Conservation (phyloP, 495 filamentous ascomycete species). For the Podospora pseudopauciseta region DNA sequence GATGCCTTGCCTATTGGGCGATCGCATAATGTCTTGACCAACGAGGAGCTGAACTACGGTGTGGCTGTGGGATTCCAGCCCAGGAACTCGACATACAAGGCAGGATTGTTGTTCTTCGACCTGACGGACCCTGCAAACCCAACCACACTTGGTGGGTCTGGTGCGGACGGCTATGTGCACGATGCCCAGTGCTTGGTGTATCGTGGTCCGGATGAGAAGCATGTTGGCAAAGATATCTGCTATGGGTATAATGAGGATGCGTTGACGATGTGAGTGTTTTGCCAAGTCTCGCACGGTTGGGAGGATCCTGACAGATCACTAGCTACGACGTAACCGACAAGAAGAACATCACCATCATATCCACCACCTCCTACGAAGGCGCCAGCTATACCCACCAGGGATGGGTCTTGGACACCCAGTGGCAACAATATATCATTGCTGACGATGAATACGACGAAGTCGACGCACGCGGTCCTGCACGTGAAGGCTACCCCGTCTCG, state of each 20-base stretch:
- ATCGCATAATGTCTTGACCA: constrained; percentile 48
- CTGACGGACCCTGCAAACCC: constrained; percentile 47
- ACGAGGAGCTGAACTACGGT: constrained; percentile 41
- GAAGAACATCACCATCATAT: constrained; percentile 45
- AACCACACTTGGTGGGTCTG: constrained; percentile 43
- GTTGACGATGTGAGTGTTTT: constrained; percentile 37
- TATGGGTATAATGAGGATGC: constrained; percentile 53
- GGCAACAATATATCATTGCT: constrained; percentile 45
- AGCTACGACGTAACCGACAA: constrained; percentile 55
- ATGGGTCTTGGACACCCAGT: constrained; percentile 46
- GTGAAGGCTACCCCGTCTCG: constrained; percentile 41
- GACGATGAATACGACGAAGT: constrained; percentile 57
- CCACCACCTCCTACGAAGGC: constrained; percentile 50
- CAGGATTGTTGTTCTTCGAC: constrained; percentile 52
- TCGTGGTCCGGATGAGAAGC: constrained; percentile 49
- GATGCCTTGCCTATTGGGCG: constrained; percentile 36
- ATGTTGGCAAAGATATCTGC: constrained; percentile 51
- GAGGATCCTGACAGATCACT: constrained; percentile 28
- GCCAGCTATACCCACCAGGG: constrained; percentile 52
- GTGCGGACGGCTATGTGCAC: constrained; percentile 53
- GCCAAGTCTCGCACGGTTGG: constrained; percentile 31
- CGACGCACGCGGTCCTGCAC: constrained; percentile 40
- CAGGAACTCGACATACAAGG: constrained; percentile 31
- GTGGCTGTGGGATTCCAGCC: constrained; percentile 49
- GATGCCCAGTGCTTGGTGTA: constrained; percentile 56